These are phyloP conservation scores for Gloeophyllum trabeum DNA, from an alignment of 768 basidiomycete genomes.

Conservation along the genomic window DNA sequence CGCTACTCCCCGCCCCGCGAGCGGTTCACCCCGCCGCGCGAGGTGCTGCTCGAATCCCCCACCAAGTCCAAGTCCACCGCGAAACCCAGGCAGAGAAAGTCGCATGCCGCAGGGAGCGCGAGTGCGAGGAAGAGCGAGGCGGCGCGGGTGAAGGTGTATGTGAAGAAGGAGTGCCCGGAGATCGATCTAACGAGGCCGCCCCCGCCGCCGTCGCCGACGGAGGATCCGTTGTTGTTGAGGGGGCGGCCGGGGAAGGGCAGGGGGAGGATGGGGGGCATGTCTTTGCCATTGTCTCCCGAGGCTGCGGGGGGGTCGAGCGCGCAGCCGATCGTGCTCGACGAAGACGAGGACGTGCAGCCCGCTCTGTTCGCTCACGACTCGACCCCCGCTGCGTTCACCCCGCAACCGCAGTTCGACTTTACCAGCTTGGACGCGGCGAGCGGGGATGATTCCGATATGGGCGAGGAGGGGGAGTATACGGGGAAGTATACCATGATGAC, in stretches of 20 bases:
- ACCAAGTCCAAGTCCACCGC: conserved; percentile 24
- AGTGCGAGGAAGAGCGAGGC: conserved; percentile 12
- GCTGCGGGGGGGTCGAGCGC: too few species aligned
- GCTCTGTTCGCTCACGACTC: too few species aligned
- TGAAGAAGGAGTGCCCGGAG: conserved; percentile 58
- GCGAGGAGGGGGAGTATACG: conserved; percentile 49
- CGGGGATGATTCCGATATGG: conserved; percentile 13
- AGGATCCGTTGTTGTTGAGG: conserved; percentile 61
- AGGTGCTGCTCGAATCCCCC: conserved; percentile 36
- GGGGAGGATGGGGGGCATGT: too few species aligned
- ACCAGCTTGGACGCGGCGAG: too few species aligned
- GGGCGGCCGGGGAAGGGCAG: conserved; percentile 16
- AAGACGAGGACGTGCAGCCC: too few species aligned
- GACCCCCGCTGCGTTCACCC: too few species aligned
- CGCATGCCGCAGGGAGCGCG: conserved; percentile 5
- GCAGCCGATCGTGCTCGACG: too few species aligned
- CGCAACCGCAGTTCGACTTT: too few species aligned
- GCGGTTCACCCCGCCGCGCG: conserved; percentile 62
- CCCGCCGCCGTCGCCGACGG: conserved; percentile 64
- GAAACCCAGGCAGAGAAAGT: conserved; percentile 28
- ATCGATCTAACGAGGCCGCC: conserved; percentile 46
- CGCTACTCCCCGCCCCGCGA: conserved; percentile 57
- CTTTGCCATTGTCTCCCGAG: too few species aligned
- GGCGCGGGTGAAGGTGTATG: conserved; percentile 14
- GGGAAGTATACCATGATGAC: conserved; percentile 45